Evolutionary conservation across 805 yeast species (phyloP).

Genomic region (Starmerella floricola): DNA sequence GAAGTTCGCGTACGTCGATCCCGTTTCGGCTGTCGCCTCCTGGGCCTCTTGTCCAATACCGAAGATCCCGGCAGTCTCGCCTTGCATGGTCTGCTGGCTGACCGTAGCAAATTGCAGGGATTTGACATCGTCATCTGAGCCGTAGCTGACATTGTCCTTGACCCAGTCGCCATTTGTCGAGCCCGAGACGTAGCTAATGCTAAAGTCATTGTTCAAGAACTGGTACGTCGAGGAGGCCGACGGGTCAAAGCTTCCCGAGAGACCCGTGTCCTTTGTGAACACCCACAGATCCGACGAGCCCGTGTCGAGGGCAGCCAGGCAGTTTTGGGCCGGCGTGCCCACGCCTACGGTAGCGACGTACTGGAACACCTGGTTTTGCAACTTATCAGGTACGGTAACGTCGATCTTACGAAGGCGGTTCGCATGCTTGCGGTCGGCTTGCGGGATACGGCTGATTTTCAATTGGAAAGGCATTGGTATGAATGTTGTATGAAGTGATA

Average conservation of each 20-base stretch:
- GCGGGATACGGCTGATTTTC: conserved; percentile 1
- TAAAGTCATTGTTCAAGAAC: conserved; percentile 20
- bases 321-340: conserved; percentile 44
- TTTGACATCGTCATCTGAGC: conserved; percentile 33
- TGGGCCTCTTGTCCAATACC: conserved; percentile 13
- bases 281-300: conserved; percentile 61
- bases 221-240: conserved; percentile 21
- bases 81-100: neutral
- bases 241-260: conserved; percentile 9
- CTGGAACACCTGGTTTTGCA: conserved; percentile 14
- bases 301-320: conserved; percentile 49
- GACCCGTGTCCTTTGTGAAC: conserved; percentile 13
- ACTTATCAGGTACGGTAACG: conserved; percentile 10
- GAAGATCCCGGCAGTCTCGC: conserved; percentile 13
- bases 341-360: conserved; percentile 25
- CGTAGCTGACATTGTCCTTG: conserved; percentile 44
- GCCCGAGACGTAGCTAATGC: conserved; percentile 29
- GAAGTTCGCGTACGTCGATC: conserved; percentile 24
- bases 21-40: conserved; percentile 8
- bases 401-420: conserved; percentile 8
- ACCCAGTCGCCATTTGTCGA: conserved; percentile 44
- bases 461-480: conserved; percentile 3
- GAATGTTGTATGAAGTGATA: too few relatives aligned
- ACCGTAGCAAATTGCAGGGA: conserved; percentile 16
- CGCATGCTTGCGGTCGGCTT: conserved; percentile 12